Conservation (phyloP, 2,329 filamentous ascomycete species). For the Colletotrichum coccodes region DNA sequence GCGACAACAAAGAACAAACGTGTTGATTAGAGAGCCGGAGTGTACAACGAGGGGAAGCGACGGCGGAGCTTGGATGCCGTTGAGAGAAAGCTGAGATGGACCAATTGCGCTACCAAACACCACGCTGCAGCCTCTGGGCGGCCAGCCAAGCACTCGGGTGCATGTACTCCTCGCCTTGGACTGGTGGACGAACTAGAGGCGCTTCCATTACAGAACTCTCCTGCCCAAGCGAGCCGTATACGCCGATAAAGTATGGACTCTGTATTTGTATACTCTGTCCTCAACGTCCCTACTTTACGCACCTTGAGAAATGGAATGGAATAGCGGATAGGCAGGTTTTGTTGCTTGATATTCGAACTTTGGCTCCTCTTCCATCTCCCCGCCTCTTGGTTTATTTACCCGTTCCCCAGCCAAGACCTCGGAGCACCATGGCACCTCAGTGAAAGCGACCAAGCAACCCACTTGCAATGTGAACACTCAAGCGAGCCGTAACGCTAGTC, state of each 20-base stretch:
- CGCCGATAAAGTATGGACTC: background rate
- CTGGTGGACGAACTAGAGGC: background rate
- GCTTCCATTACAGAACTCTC: background rate
- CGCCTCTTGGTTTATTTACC: background rate
- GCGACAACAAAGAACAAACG: slow-evolving; percentile 10
- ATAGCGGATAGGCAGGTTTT: too few species aligned
- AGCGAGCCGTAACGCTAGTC: background rate
- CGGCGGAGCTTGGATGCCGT: background rate
- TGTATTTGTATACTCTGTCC: background rate
- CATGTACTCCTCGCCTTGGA: background rate
- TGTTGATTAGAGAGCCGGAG: background rate
- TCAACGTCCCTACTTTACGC: background rate
- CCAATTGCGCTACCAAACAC: background rate
- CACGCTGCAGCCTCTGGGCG: background rate
- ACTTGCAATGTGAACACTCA: background rate
- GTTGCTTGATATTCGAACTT: background rate
- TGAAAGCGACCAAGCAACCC: background rate
- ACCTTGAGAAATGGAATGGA: background rate
- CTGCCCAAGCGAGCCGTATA: too few species aligned
- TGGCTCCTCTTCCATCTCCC: background rate
- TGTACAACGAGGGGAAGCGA: background rate
- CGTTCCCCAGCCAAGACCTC: slow-evolving; percentile 13
- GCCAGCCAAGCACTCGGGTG: background rate
- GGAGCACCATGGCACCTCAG: background rate
- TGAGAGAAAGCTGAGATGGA: background rate